Conservation (phyloP, 768 basidiomycete genomes). For the Mycena maculata region DNA sequence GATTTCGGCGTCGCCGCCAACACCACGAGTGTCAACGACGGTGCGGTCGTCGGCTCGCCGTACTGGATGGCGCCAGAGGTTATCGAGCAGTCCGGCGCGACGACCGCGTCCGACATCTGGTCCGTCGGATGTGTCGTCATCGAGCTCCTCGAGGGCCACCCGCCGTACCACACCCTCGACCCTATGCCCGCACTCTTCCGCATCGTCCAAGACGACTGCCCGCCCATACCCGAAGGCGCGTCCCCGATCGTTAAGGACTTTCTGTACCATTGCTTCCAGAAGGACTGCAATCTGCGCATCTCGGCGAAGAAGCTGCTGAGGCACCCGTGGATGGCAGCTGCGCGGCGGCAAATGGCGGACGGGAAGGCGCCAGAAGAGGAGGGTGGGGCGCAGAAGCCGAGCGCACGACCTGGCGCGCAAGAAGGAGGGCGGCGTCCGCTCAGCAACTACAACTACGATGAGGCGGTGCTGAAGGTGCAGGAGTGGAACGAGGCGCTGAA, state of each 20-base stretch:
- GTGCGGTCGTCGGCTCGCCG: constrained; percentile 95
- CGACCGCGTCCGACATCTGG: constrained; percentile 98
- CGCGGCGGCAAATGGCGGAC: constrained; percentile 76
- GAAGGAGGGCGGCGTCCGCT: constrained; percentile 53
- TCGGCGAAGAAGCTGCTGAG: constrained; percentile 91
- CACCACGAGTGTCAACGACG: constrained; percentile 81
- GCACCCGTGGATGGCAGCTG: constrained; percentile 96
- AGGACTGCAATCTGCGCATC: constrained; percentile 94
- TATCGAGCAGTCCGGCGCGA: constrained; percentile 97
- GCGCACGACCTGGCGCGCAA: constrained; percentile 47
- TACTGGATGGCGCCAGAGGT: constrained; percentile 99
- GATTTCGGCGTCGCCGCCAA: constrained; percentile 97
- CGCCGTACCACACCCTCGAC: constrained; percentile 94
- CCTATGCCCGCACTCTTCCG: constrained; percentile 99
- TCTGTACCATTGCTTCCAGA: constrained; percentile 97
- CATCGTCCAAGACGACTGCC: constrained; percentile 98
- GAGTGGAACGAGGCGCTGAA: constrained; percentile 99
- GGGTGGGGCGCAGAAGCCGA: constrained; percentile 49
- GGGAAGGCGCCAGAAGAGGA: constrained; percentile 48
- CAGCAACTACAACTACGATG: constrained; percentile 91
- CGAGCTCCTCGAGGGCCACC: constrained; percentile 90
- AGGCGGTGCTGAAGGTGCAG: constrained; percentile 94
- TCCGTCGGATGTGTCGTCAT: constrained; percentile 98
- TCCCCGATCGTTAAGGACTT: constrained; percentile 97
- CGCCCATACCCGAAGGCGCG: constrained; percentile 95